Base-by-base conservation (phyloP, 768 basidiomycete species). In the Cubamyces sp. region DNA sequence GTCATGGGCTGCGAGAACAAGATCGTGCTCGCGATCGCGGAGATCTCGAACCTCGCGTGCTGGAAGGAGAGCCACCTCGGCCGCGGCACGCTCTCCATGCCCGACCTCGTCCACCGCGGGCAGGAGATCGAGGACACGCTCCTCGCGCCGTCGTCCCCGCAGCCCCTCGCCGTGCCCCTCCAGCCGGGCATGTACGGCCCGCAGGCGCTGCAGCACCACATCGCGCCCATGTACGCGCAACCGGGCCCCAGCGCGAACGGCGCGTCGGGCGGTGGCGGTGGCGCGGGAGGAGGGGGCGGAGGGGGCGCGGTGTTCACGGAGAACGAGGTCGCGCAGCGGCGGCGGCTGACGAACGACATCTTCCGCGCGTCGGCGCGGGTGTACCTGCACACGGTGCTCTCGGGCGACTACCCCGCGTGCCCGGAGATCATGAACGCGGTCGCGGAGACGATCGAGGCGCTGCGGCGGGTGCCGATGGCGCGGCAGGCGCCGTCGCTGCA, bases 1-100 rank as follows among this genome's bases (percentile, higher is more conserved):
- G 82, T 91, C 5, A 94, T 94, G 91, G 92, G 92, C 19, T 92
- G 92, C 78, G 87, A 90, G 68, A 91, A 92, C 74, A 76, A 79
- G 62, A 84, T 90, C 56, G 84, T 94, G 50, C 87, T 89, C 80
- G 90, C 89, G 26, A 79, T 94, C 46, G 89, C 92, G 4, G 86
- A 92, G 76, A 88, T 84, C 40, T 84, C 87, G 12, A 76, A 74
- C 19, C 81, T 94, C 16, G 81, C 87, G 43, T 68, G 63, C 54
- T 94, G 90, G 90, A 92, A 92, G 75, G 76, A 77, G 19, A 55
- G 54, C 0, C 75, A 84, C 55, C 57, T 60, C 62, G 60, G 34
- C 0, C 65, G 61, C 4, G 84, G 86, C 42, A 70, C 71, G 47
- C 82, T 92, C 21, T 87, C 85, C 74, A 71, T 87, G 25, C 83